Conservation (phyloP, 2,329 filamentous ascomycete genomes). For the Cercospora sojina region DNA sequence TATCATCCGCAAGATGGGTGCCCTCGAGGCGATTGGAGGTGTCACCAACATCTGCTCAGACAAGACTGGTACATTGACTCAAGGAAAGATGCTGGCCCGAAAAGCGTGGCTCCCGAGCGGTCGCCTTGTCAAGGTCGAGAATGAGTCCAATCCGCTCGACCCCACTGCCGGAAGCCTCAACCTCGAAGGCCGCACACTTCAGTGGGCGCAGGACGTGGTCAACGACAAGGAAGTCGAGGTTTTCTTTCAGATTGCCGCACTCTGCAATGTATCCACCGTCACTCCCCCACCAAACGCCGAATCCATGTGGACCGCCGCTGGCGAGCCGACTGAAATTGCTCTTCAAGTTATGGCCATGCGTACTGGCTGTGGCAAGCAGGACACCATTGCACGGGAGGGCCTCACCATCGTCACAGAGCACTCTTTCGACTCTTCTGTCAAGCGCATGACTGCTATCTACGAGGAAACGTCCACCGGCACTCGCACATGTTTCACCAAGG, state of each 20-base stretch:
- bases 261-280: constrained; percentile 64
- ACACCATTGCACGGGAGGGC: constrained; percentile 24
- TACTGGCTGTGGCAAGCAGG: constrained; percentile 45
- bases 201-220: constrained; percentile 41
- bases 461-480: constrained; percentile 16
- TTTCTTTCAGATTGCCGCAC: constrained; percentile 60
- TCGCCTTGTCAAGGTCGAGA: constrained; percentile 59
- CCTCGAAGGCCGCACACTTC: constrained; percentile 16
- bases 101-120: constrained; percentile 59
- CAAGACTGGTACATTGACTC: constrained; percentile 61
- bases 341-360: constrained; percentile 70
- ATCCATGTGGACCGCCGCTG: constrained; percentile 60
- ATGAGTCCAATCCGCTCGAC: constrained; percentile 57
- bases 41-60: constrained; percentile 68
- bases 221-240: constrained; percentile 48
- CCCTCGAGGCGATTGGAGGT: constrained; percentile 63
- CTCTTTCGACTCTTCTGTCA: constrained; percentile 38
- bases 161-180: constrained; percentile 41
- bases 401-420: constrained; percentile 32
- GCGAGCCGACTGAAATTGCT: constrained; percentile 69
- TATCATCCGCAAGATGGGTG: constrained; percentile 63
- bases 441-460: constrained; percentile 39
- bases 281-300: constrained; percentile 48
- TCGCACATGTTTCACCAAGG: constrained; percentile 36
- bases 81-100: constrained; percentile 61